Evolutionary conservation across 768 basidiomycete species (phyloP).

Genomic region (Lanmaoa pseudosensibilis): DNA sequence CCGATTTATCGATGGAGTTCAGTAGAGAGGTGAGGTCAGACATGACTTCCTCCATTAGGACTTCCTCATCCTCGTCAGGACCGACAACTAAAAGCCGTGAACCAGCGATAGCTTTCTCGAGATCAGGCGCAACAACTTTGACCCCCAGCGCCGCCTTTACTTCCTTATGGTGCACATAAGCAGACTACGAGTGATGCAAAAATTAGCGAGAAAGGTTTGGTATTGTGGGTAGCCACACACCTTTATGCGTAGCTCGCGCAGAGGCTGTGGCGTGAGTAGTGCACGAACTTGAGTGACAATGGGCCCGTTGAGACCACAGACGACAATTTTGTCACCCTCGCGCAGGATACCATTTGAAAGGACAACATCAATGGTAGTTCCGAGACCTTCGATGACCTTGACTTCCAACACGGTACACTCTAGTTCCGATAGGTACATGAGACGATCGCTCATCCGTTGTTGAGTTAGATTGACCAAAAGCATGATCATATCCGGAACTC

Average conservation of each 20-base stretch:
- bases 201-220: slow-evolving; percentile 1
- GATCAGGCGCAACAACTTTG: slow-evolving; percentile 91
- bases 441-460: slow-evolving; percentile 93
- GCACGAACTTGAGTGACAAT: slow-evolving; percentile 95
- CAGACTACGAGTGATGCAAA: slow-evolving; percentile 53
- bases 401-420: slow-evolving; percentile 99
- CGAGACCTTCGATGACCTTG: slow-evolving; percentile 96
- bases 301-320: slow-evolving; percentile 96
- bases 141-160: slow-evolving; percentile 97
- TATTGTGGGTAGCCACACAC: slow-evolving; percentile 38
- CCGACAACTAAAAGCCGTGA: slow-evolving; percentile 90
- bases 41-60: slow-evolving; percentile 94
- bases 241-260: slow-evolving; percentile 95
- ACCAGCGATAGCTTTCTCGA: slow-evolving; percentile 98
- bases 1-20: slow-evolving; percentile 90
- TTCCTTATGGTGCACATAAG: slow-evolving; percentile 95
- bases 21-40: slow-evolving; percentile 86
- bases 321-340: slow-evolving; percentile 92
- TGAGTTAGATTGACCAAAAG: slow-evolving; percentile 96
- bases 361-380: slow-evolving; percentile 96
- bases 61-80: slow-evolving; percentile 96
- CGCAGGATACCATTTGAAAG: slow-evolving; percentile 89
- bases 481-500: slow-evolving; percentile 99
- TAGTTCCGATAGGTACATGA: slow-evolving; percentile 97
- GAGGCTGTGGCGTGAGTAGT: slow-evolving; percentile 90